Base-by-base conservation (phyloP, 345 rosid genomes). In the Ceriops decandra region DNA sequence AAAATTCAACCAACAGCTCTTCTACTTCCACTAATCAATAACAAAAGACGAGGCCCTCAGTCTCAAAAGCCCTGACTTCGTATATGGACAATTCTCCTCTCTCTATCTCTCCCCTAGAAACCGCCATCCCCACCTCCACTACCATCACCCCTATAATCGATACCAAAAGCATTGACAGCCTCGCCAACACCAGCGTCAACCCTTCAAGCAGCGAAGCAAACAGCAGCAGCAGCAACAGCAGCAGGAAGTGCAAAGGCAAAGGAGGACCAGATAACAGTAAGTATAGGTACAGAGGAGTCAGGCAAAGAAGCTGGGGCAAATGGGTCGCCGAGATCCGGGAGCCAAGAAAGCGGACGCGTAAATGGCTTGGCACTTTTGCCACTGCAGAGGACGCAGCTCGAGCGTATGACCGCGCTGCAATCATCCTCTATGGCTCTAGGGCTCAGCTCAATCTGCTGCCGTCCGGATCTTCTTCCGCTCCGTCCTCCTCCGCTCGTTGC, bases 351-450 rank as follows among this genome's bases (percentile, higher is more conserved):
- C 84, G 97, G 24, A 84, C 89, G 21, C 84, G 95, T 0, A 90
- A 87, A 76, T 90, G 97, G 97, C 92, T 88, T 2, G 95, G 97
- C 19, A 88, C 97, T 57, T 90, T 90, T 71, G 66, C 91, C 36
- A 85, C 97, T 16, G 97, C 95, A 0, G 95, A 90, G 82, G 97
- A 86, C 28, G 97, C 97, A 5, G 97, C 96, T 11, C 87, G 92
- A 20, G 96, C 96, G 8, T 90, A 88, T 47, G 96, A 90, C 82
- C 90, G 93, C 5, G 96, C 95, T 8, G 96, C 96, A 27, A 57
- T 86, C 52, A 77, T 86, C 42, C 84, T 90, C 2, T 85, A 90
- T 74, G 97, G 97, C 2, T 77, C 97, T 24, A 82, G 83, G 60
- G 93, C 96, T 54, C 90, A 86, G 82, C 90, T 89, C 46, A 87